Evolutionary conservation across 1,284 basidiomycete genomes (phyloP).

Genomic region (Xerocomus amazonicus): DNA sequence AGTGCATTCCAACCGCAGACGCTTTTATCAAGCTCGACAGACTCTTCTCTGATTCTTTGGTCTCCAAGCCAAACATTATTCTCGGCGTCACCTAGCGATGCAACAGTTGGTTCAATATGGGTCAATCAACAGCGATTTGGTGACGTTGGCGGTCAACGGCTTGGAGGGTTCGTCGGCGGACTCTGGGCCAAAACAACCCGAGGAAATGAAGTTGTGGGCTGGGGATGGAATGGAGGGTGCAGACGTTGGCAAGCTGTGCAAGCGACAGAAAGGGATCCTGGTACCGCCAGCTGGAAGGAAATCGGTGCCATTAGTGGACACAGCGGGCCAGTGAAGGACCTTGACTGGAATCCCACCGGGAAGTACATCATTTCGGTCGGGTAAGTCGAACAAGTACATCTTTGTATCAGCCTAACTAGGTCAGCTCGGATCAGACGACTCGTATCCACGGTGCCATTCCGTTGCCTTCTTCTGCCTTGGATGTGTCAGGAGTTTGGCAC

Average conservation of each 20-base stretch:
- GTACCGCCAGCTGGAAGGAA: slow-evolving; percentile 65
- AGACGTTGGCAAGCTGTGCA: slow-evolving; percentile 66
- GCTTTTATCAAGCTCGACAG: slow-evolving; percentile 84
- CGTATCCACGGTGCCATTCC: slow-evolving; percentile 69
- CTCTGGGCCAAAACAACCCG: slow-evolving; percentile 56
- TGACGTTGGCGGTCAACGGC: slow-evolving; percentile 83
- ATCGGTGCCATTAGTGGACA: slow-evolving; percentile 80
- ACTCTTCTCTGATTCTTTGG: slow-evolving; percentile 93
- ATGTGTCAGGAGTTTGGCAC: slow-evolving; percentile 56
- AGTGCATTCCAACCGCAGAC: slow-evolving; percentile 37
- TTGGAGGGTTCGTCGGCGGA: slow-evolving; percentile 88
- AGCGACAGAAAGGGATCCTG: slow-evolving; percentile 12
- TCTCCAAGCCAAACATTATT: slow-evolving; percentile 59
- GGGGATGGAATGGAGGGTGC: slow-evolving; percentile 93
- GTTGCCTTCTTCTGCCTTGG: slow-evolving; percentile 6
- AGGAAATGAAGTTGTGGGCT: slow-evolving; percentile 69
- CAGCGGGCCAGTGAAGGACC: slow-evolving; percentile 68
- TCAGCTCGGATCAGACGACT: slow-evolving; percentile 83
- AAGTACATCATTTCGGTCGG: slow-evolving; percentile 82
- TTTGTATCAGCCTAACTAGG: slow-evolving; percentile 1
- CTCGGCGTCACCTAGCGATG: slow-evolving; percentile 31
- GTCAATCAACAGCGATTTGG: slow-evolving; percentile 87
- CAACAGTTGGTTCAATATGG: slow-evolving; percentile 68
- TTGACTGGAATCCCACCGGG: slow-evolving; percentile 82
- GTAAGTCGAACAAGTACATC: slow-evolving; percentile 40